Evolutionary conservation across 352 stramenopile species (phyloP), one percentile per base, ranked within the genome.

Genomic region (Phytophthora capsici): DNA sequence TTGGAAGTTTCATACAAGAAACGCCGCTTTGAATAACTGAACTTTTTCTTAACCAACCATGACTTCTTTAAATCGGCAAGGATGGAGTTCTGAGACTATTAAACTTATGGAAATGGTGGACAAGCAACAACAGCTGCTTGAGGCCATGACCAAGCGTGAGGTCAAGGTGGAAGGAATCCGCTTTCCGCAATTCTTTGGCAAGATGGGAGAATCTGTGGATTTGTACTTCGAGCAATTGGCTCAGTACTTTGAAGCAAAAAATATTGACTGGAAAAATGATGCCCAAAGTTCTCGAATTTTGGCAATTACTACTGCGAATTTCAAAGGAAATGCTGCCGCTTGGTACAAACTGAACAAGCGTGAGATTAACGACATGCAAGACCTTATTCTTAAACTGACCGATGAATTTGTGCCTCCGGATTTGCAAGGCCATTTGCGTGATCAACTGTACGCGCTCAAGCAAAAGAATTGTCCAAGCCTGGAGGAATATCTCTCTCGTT

Each of bases 151-250:
- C 22, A 65, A 65, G 25, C 57, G 57, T 65, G 57, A 56, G 10
- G 47, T 65, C 17, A 65, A 53, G 25, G 58, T 66, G 16, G 48
- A 55, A 66, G 49, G 58, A 20, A 66, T 66, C 16, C 40, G 38
- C 41, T 38, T 53, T 26, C 54, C 54, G 8, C 54, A 54, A 52
- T 62, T 62, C 20, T 49, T 32, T 30, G 54, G 54, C 54, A 47
- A 62, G 28, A 38, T 38, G 32, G 32, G 32, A 14, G 32, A 38
- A 60, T 68, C 59, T 6, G 37, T 68, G 14, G 36, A 62, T 38
- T 41, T 68, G 34, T 68, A 68, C 51, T 58, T 57, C 20, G 59
- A 60, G n/a, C 59, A 68, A 62, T n/a, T 68, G 28, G 49, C 17
- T 28, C 36, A 59, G 26, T 69, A 58, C 16, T 59, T 62, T 28